Evolutionary conservation across 352 stramenopile genomes (phyloP), one percentile per base, ranked within the genome.

Genomic region (Thalassiosira exigua): DNA sequence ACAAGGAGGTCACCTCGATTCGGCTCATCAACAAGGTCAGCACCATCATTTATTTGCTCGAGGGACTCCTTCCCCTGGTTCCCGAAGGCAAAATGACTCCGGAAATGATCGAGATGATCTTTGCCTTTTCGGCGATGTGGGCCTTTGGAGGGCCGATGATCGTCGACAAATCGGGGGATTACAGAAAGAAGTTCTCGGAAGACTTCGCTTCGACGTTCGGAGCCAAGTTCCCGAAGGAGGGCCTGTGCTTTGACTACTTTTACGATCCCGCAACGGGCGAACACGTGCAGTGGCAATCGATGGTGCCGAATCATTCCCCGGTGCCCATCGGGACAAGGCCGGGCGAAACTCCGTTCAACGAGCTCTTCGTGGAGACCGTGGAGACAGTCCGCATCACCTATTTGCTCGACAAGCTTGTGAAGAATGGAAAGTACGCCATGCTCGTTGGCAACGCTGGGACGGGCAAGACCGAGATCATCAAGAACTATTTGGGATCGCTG

Each of bases 381-480:
- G 96, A 99, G 76, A 98, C 96, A 21, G 95, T 98, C 24, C 94
- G 96, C 9, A 95, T 98, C 41, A 96, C 95, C 0, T 98, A 96
- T 79, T 80, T 99, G 12, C 91, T 99, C 14, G 94, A 98, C 75
- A 97, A 95, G 11, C 90, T 99, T 1, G 95, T 97, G 9, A 95
- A 93, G 30, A 95, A 96, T 14, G 92, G 96, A n/a, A 94, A 96
- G 9, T 95, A 97, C 9, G 94, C 96, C 39, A 98, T 98, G 90
- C 93, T 99, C 29, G 96, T 98, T 0, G 96, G 96, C 3, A 97
- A 95, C 24, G 97, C 95, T 41, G 96, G 96, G 12, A 98, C 96
- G n/a, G 96, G 96, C 17, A 99, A 99, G 79, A 98, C 96, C 19
- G 97, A 96, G 29, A 98, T 98, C 53, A 92, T 98, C 48, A 97